A percentile compares a stretch with the other conserved stretches of the same genome.
Conservation (phyloP, 139 green algal species). For the Picochlorum costavermella region DNA sequence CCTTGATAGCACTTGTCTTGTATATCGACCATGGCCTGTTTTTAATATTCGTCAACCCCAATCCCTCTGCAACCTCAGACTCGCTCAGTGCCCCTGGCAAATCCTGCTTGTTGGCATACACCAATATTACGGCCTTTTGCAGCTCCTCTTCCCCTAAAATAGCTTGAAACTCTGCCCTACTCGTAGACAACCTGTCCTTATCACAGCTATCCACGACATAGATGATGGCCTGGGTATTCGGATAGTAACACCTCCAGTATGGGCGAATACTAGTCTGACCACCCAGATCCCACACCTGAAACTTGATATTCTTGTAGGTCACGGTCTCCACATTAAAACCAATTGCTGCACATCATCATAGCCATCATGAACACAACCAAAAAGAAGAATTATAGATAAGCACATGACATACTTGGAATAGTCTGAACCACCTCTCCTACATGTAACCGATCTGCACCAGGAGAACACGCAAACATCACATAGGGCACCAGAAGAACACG, state of each 20-base stretch:
- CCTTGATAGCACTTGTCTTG: slow-evolving; percentile 92
- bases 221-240: slow-evolving; percentile 87
- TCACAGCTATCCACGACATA: slow-evolving; percentile 98
- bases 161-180: slow-evolving; percentile 84
- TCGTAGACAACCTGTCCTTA: slow-evolving; percentile 80
- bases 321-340: slow-evolving; percentile 99
- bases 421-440: slow-evolving; percentile 97
- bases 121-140: slow-evolving; percentile 81
- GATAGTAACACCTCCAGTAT: slow-evolving; percentile 99
- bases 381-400: neutral
- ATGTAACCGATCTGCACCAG: slow-evolving; percentile 79
- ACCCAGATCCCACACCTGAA: slow-evolving; percentile 77
- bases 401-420: slow-evolving; percentile 82
- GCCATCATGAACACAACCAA: neutral
- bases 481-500: slow-evolving; percentile 2
- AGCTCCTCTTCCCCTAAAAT: slow-evolving; percentile 98
- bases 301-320: slow-evolving; percentile 99
- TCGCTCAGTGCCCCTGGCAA: slow-evolving; percentile 85
- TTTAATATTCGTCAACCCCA: slow-evolving; percentile 88
- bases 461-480: neutral
- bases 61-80: slow-evolving; percentile 80
- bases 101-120: slow-evolving; percentile 99
- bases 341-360: slow-evolving; percentile 68
- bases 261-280: slow-evolving; percentile 91
- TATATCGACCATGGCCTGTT: slow-evolving; percentile 92